Percentiles rank a stretch among this genome's conserved stretches.
Evolutionary conservation across 106 monocot species (phyloP).

Genomic region (Allium cepa): DNA sequence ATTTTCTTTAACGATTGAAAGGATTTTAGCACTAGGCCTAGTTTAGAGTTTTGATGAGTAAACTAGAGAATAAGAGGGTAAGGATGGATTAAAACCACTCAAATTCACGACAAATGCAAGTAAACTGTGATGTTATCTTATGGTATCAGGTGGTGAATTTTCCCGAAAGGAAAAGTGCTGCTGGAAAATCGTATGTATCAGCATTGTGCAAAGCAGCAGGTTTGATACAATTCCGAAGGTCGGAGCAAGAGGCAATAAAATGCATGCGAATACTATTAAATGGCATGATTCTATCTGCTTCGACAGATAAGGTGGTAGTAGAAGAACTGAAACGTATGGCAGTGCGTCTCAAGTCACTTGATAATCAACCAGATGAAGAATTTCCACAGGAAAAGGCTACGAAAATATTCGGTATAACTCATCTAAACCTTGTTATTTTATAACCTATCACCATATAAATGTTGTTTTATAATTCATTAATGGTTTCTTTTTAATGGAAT

Average conservation of each 20-base stretch:
- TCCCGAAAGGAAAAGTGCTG: conserved; percentile 53
- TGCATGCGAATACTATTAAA: conserved; percentile 69
- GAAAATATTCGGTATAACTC: conserved; percentile 35
- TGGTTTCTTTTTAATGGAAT: neutral
- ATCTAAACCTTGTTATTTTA: neutral
- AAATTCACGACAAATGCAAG: neutral
- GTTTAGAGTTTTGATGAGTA: no score
- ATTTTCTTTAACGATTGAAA: neutral
- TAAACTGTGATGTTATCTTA: neutral
- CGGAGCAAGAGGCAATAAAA: conserved; percentile 69
- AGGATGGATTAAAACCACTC: neutral
- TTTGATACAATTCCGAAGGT: conserved; percentile 43
- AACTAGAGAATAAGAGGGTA: no score
- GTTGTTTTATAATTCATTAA: neutral
- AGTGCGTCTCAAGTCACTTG: conserved; percentile 50
- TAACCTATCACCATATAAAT: neutral
- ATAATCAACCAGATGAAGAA: conserved; percentile 50
- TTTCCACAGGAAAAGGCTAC: conserved; percentile 34
- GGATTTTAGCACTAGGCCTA: no score
- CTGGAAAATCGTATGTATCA: conserved; percentile 67
- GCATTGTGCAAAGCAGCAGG: conserved; percentile 49
- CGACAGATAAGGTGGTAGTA: conserved; percentile 48
- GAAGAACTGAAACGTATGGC: conserved; percentile 64
- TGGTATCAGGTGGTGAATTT: conserved; percentile 41
- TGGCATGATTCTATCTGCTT: conserved; percentile 25